Evolutionary conservation across 345 rosid species (phyloP).

Genomic region (Aquilaria yunnanensis): DNA sequence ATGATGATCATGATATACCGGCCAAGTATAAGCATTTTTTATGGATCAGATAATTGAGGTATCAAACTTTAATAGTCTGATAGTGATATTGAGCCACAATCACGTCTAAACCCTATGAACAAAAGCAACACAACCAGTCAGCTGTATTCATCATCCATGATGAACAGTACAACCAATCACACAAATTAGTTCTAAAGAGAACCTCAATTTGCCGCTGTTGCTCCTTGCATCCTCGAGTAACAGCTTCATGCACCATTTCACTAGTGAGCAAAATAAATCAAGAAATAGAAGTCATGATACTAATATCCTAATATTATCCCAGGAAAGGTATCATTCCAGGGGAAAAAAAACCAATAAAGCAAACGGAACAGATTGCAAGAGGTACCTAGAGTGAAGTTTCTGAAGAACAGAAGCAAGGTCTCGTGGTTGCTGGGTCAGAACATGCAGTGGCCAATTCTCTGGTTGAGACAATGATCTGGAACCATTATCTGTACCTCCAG

Average conservation of each 20-base stretch:
- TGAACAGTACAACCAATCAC: background rate
- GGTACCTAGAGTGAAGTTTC: constrained; percentile 92
- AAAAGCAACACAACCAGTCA: background rate
- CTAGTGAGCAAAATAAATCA: constrained; percentile 25
- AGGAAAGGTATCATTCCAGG: background rate
- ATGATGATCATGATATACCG: too few species aligned
- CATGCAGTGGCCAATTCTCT: constrained; percentile 89
- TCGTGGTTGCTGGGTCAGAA: constrained; percentile 89
- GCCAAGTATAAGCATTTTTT: too few species aligned
- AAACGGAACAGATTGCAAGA: constrained; percentile 6
- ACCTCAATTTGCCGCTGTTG: constrained; percentile 98
- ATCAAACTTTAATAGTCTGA: too few species aligned
- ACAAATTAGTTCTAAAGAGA: constrained; percentile 5
- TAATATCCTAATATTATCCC: constrained; percentile 5
- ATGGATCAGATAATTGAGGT: too few species aligned
- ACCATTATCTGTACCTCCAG: constrained; percentile 39
- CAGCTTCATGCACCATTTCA: constrained; percentile 84
- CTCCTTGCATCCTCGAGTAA: constrained; percentile 87
- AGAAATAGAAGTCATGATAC: constrained; percentile 6
- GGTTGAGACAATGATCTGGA: constrained; percentile 50
- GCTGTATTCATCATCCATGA: background rate
- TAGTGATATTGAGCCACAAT: too few species aligned
- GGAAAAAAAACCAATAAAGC: too few species aligned
- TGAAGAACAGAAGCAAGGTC: constrained; percentile 87
- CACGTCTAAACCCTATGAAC: too few species aligned